A percentile compares a stretch with the other conserved stretches of the same genome.
phyloP scores from a whole-genome alignment of 2,329 filamentous ascomycete genomes.

The Gnomoniopsis sp. region DNA sequence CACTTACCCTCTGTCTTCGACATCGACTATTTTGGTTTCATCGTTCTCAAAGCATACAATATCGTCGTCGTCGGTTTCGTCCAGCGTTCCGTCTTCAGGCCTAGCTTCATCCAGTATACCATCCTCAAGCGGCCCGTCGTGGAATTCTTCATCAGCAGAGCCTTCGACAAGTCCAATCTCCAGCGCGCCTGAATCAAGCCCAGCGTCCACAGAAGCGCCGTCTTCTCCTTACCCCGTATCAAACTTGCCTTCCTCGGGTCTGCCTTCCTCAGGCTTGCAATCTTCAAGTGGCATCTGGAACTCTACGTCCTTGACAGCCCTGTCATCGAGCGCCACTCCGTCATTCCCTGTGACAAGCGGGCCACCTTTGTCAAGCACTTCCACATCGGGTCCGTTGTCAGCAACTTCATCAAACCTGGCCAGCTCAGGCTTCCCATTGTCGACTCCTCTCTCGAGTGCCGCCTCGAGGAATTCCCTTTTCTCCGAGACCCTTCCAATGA shows the following conservation, averaged over 20 bases:
- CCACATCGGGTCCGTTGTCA: not conserved
- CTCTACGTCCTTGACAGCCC: not conserved
- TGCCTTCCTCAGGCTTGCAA: not conserved
- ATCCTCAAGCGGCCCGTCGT: not conserved
- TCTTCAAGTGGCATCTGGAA: not conserved
- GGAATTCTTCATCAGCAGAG: not conserved
- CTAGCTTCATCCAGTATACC: not conserved
- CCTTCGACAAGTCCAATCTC: not conserved
- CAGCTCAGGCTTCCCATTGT: not conserved
- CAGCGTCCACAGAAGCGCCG: not conserved
- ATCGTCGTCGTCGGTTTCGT: not conserved
- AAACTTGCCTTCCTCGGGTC: not conserved
- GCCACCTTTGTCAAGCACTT: not conserved
- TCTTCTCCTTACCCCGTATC: not conserved
- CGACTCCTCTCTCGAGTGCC: not conserved
- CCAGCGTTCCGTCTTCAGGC: not conserved
- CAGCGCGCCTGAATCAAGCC: not conserved
- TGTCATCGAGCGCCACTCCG: not conserved
- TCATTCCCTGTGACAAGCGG: not conserved
- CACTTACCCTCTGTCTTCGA: conserved; percentile 3
- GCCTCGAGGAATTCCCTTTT: not conserved
- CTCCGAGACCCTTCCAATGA: not conserved
- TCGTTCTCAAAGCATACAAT: not conserved
- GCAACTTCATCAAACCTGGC: not conserved
- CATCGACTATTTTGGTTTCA: not conserved